phyloP scores from a whole-genome alignment of 116 monocot genomes.

The Iris pallida region DNA sequence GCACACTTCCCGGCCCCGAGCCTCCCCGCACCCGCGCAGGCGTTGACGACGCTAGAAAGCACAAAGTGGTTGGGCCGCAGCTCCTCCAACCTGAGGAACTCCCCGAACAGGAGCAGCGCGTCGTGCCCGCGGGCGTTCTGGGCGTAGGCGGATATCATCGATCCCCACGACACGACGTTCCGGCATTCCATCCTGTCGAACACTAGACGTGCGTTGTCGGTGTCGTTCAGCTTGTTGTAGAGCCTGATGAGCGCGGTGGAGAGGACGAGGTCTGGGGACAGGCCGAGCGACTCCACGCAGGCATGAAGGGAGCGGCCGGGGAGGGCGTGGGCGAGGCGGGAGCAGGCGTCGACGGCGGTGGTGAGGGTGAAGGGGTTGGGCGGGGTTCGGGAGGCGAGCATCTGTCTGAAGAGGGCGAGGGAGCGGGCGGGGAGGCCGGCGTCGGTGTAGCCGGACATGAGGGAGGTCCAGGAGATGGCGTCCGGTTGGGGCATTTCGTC shows the following conservation, averaged over 20 bases:
- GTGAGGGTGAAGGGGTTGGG: constrained; percentile 56
- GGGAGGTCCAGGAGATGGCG: constrained; percentile 60
- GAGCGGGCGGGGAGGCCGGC: constrained; percentile 14
- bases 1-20: constrained; percentile 46
- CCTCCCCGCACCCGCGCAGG: constrained; percentile 57
- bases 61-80: constrained; percentile 63
- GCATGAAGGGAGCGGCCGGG: constrained; percentile 49
- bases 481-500: constrained; percentile 45
- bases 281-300: constrained; percentile 33
- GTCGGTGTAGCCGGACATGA: constrained; percentile 43
- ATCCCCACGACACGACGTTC: constrained; percentile 59
- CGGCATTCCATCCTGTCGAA: constrained; percentile 44
- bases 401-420: constrained; percentile 21
- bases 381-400: constrained; percentile 14
- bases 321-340: constrained; percentile 30
- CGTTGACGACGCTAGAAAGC: constrained; percentile 56
- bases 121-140: constrained; percentile 48
- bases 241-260: constrained; percentile 48
- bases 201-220: constrained; percentile 27
- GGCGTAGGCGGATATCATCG: constrained; percentile 58
- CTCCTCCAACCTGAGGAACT: constrained; percentile 20
- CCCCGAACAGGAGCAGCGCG: constrained; percentile 43
- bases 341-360: constrained; percentile 49
- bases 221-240: constrained; percentile 41
- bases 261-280: constrained; percentile 43